Base-by-base conservation (phyloP, 495 filamentous ascomycete genomes). In the Glarea lozoyensis region DNA sequence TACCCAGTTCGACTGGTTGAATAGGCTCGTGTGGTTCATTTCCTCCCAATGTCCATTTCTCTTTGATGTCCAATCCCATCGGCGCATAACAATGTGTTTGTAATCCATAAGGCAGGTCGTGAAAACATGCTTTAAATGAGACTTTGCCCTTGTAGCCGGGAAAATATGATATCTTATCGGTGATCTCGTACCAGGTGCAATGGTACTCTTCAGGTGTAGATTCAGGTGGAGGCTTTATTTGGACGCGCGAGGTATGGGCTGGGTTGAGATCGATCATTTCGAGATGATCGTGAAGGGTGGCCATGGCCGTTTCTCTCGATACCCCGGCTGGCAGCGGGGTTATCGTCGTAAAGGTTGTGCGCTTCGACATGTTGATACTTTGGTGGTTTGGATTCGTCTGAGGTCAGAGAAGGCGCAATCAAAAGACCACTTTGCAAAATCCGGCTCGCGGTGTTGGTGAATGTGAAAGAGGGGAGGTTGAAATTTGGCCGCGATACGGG, bases 231-330 rank as follows among this genome's bases (percentile, higher is more conserved):
- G 82, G 64, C 15, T 62, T 62, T 56, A 78, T 79, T 1, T 67
- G 67, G 36, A 77, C 67, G 37, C 83, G 75, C 25, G 78, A 69
- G 32, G 79, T 72, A 42, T 89, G 82, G 9, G 88, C 67, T 0
- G 86, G 86, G 56, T 87, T 88, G 19, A 88, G 66, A 31, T 85
- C 80, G 55, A 92, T 92, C 74, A 92, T 88, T 45, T 76, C 77
- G 37, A 68, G 59, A 54, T 88, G 82, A 55, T 78, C 72, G 61
- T 86, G 85, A 10, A 88, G 70, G 19, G 80, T 80, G 18, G 73
- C 67, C 42, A 88, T 25, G 4, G 53, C 25, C 10, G 70, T 70
- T 53, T 81, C 66, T 18, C 82, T 78, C 15, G 76, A 67, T 34
- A 88, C 70, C 33, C 66, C 67, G 12, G 73, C 42, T 0, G 85